These are phyloP conservation scores for Ambrosia hybrid DNA, from an alignment of 140 eudicot genomes.

Conservation along the genomic window DNA sequence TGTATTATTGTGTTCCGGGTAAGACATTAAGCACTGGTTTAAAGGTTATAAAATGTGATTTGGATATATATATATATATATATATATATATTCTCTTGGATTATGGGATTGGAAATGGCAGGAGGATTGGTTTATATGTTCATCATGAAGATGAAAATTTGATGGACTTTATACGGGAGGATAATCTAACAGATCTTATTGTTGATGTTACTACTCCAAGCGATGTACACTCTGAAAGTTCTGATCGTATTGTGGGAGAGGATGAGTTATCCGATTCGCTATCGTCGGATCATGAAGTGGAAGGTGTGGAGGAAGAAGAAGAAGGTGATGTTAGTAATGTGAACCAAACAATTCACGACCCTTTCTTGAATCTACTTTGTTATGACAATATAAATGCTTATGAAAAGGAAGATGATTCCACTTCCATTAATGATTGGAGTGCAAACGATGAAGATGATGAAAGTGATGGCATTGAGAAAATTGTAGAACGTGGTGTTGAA, in stretches of 20 bases:
- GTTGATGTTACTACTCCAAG: too few relatives aligned
- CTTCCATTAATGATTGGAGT: neutral
- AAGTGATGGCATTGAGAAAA: neutral
- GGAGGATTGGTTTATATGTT: neutral
- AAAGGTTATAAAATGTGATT: neutral
- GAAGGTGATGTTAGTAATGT: too few relatives aligned
- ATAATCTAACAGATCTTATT: neutral
- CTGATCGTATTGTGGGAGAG: too few relatives aligned
- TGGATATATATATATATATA: neutral
- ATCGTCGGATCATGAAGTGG: too few relatives aligned
- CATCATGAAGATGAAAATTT: neutral
- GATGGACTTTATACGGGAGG: neutral
- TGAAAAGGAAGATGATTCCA: neutral
- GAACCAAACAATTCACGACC: neutral
- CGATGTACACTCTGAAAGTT: too few relatives aligned
- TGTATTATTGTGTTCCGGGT: neutral
- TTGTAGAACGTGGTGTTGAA: neutral
- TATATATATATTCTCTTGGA: too few relatives aligned
- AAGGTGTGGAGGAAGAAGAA: too few relatives aligned
- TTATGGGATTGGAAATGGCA: neutral
- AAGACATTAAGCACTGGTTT: neutral
- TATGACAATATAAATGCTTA: neutral
- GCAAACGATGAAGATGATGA: neutral
- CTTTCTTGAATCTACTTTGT: neutral
- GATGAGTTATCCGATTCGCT: too few relatives aligned